These are phyloP conservation scores for Knufia petricola DNA, from an alignment of 2,329 filamentous ascomycete genomes.

Conservation along the genomic window DNA sequence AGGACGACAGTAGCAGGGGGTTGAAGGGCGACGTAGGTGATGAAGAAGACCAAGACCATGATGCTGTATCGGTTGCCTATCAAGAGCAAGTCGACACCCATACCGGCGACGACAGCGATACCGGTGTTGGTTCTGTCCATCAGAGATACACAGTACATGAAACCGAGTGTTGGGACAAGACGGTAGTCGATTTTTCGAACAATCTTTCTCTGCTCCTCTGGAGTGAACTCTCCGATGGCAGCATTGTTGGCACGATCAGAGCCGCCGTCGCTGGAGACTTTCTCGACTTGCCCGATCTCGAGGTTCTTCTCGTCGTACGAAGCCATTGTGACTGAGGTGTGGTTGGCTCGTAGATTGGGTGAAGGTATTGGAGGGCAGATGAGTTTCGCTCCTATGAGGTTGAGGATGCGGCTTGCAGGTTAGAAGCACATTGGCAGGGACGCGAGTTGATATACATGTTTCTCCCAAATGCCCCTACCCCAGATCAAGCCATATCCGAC, in stretches of 20 bases:
- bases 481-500: background rate
- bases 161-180: constrained; percentile 51
- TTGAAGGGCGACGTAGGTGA: constrained; percentile 63
- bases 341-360: background rate
- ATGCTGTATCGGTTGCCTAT: constrained; percentile 39
- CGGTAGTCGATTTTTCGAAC: constrained; percentile 60
- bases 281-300: constrained; percentile 1
- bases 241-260: constrained; percentile 7
- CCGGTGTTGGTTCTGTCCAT: constrained; percentile 74
- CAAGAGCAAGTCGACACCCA: constrained; percentile 17
- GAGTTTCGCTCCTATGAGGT: background rate
- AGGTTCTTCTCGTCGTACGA: background rate
- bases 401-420: background rate
- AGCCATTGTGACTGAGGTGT: background rate
- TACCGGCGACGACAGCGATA: constrained; percentile 58
- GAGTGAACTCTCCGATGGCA: constrained; percentile 12
- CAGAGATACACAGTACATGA: constrained; percentile 64
- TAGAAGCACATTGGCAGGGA: background rate
- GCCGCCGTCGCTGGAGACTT: background rate
- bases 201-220: constrained; percentile 54
- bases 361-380: background rate
- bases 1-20: constrained; percentile 60
- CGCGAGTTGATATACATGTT: background rate
- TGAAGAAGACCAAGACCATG: constrained; percentile 63
- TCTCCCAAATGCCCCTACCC: background rate